Percentiles rank a stretch among this genome's conserved stretches.
Conservation (phyloP, 257 asterid genomes). For the Haberlea rhodopensis region DNA sequence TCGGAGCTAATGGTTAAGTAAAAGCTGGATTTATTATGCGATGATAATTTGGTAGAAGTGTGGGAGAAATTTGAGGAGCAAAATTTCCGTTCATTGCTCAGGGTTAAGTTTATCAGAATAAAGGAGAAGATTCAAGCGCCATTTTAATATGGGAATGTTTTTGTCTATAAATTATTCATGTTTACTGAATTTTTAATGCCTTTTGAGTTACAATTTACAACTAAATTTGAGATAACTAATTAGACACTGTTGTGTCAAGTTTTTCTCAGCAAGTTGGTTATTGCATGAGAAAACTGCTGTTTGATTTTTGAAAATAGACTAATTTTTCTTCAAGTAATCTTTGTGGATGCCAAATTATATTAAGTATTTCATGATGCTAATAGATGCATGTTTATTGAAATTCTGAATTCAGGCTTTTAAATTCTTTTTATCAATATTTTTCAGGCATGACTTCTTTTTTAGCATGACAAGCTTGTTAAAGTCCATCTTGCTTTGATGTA, state of each 20-base stretch:
- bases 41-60: background rate
- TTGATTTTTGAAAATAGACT: too few species aligned
- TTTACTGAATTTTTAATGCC: background rate
- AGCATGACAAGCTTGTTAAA: too few species aligned
- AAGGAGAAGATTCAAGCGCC: background rate
- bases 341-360: background rate
- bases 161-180: background rate
- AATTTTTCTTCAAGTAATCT: background rate
- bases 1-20: background rate
- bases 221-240: background rate
- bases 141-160: background rate
- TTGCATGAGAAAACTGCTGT: background rate
- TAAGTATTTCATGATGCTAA: constrained; percentile 2
- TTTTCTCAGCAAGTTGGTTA: background rate
- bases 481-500: too few species aligned
- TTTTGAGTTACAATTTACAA: background rate
- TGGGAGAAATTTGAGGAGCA: background rate
- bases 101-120: background rate
- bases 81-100: background rate
- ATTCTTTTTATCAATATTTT: constrained; percentile 8
- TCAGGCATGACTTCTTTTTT: background rate
- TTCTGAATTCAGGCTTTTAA: background rate
- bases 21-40: background rate
- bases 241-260: background rate
- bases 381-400: background rate